Percentiles rank a stretch among this genome's conserved stretches.
These are phyloP conservation scores for Eimeria falciformis DNA, from an alignment of 169 alveolate genomes.

Conservation along the genomic window DNA sequence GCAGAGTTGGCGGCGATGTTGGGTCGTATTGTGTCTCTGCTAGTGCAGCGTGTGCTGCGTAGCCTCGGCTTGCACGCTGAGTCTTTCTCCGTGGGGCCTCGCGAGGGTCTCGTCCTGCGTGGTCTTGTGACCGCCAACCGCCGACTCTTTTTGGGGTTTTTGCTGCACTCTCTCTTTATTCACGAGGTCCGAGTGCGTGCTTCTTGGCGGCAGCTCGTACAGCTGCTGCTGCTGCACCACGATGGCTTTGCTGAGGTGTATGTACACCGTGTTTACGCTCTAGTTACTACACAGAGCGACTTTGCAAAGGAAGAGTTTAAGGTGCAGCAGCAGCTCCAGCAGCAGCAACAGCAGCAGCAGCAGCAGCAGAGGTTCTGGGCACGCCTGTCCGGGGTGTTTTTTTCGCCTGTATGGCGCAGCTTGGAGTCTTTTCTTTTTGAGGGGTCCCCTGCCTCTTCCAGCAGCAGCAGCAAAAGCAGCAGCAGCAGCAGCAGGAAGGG, in stretches of 20 bases:
- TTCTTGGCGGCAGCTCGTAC: slow-evolving; percentile 61
- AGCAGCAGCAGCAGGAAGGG: slow-evolving; percentile 27
- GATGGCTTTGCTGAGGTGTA: slow-evolving; percentile 19
- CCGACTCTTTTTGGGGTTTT: not conserved
- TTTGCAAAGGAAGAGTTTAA: not conserved
- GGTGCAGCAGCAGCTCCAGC: slow-evolving; percentile 51
- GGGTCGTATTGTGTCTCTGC: slow-evolving; percentile 10
- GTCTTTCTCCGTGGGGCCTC: not conserved
- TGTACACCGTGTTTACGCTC: slow-evolving; percentile 52
- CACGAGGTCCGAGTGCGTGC: not conserved
- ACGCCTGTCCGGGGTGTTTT: not conserved
- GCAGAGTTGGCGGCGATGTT: not conserved
- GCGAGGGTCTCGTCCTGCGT: slow-evolving; percentile 23
- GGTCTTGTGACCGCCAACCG: not conserved
- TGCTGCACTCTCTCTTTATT: slow-evolving; percentile 55
- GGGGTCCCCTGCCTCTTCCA: not conserved
- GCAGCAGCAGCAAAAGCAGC: slow-evolving; percentile 51
- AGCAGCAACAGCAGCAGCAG: slow-evolving; percentile 60
- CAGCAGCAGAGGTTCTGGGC: slow-evolving; percentile 37
- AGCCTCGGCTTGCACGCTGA: slow-evolving; percentile 11
- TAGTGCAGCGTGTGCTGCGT: slow-evolving; percentile 46
- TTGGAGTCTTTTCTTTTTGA: not conserved
- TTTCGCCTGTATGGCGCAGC: slow-evolving; percentile 15
- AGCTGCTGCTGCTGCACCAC: slow-evolving; percentile 65
- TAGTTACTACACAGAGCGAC: slow-evolving; percentile 34